phyloP scores from a whole-genome alignment of 306 rosid genomes.

The Rubus parviflorus region DNA sequence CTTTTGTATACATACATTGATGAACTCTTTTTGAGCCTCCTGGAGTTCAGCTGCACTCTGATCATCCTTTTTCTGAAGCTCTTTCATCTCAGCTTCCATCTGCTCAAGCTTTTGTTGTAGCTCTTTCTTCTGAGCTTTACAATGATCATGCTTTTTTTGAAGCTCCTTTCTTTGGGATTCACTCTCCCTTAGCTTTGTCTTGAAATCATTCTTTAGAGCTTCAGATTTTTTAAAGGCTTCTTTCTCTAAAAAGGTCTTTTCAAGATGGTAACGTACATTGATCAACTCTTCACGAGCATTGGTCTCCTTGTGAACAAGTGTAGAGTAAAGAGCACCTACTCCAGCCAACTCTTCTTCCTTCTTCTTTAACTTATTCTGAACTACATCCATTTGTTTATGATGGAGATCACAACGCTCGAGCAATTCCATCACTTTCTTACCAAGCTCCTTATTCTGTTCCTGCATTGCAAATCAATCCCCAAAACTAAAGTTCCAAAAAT shows the following conservation, averaged over 20 bases:
- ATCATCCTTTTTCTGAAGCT: background rate
- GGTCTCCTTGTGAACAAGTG: background rate
- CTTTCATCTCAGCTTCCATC: background rate
- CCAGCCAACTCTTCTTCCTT: conserved; percentile 57
- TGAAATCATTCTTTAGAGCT: background rate
- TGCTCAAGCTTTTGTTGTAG: background rate
- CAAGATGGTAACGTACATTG: conserved; percentile 34
- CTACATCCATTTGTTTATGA: conserved; percentile 23
- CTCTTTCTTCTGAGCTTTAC: background rate
- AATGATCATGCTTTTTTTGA: background rate
- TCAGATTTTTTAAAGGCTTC: background rate
- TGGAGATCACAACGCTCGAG: conserved; percentile 1
- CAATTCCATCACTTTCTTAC: background rate
- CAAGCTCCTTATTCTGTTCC: conserved; percentile 44
- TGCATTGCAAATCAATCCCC: background rate
- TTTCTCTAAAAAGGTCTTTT: background rate
- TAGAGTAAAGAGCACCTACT: conserved; percentile 19
- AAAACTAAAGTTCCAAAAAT: background rate
- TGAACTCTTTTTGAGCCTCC: conserved; percentile 65
- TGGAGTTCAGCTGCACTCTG: conserved; percentile 47
- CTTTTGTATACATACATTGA: conserved; percentile 22
- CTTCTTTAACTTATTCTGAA: conserved; percentile 40
- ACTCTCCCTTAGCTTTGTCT: background rate
- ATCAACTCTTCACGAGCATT: conserved; percentile 7
- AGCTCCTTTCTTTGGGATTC: conserved; percentile 46